Evolutionary conservation across 2,329 filamentous ascomycete genomes (phyloP).

Genomic region (Thielaviopsis populi): DNA sequence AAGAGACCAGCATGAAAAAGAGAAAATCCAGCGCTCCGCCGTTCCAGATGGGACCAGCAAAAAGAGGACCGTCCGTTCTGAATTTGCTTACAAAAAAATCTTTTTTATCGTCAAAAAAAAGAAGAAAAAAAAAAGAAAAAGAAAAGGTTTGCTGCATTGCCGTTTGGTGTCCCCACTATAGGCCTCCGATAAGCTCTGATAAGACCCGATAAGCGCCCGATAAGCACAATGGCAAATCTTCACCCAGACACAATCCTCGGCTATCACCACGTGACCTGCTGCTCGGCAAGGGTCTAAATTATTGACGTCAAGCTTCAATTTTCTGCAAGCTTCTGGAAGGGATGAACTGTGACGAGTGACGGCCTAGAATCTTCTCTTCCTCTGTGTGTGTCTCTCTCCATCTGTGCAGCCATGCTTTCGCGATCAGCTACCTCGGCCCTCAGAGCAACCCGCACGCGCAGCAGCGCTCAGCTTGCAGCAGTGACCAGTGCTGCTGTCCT

Average conservation of each 20-base stretch:
- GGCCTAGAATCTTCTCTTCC: not conserved
- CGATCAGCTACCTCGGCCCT: not conserved
- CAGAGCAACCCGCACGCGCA: not conserved
- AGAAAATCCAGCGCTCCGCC: not conserved
- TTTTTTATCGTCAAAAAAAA: not conserved
- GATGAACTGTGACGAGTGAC: not conserved
- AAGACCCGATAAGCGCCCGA: not conserved
- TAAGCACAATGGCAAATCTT: not conserved
- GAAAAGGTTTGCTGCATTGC: not conserved
- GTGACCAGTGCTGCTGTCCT: not conserved
- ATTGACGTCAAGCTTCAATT: slow-evolving; percentile 10
- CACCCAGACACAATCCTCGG: too few relatives aligned
- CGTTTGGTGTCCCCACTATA: slow-evolving; percentile 4
- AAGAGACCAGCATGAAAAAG: not conserved
- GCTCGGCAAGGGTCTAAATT: slow-evolving; percentile 1
- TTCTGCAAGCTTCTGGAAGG: not conserved
- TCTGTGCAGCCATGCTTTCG: not conserved
- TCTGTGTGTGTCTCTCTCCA: not conserved
- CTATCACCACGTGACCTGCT: not conserved
- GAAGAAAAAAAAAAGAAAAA: not conserved
- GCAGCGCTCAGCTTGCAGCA: not conserved
- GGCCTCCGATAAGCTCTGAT: not conserved
- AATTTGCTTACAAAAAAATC: slow-evolving; percentile 1
- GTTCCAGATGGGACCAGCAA: not conserved
- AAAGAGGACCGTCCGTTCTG: not conserved